These are phyloP conservation scores for Musa balbisiana DNA, from an alignment of 202 grass and related monocot genomes.

Conservation along the genomic window DNA sequence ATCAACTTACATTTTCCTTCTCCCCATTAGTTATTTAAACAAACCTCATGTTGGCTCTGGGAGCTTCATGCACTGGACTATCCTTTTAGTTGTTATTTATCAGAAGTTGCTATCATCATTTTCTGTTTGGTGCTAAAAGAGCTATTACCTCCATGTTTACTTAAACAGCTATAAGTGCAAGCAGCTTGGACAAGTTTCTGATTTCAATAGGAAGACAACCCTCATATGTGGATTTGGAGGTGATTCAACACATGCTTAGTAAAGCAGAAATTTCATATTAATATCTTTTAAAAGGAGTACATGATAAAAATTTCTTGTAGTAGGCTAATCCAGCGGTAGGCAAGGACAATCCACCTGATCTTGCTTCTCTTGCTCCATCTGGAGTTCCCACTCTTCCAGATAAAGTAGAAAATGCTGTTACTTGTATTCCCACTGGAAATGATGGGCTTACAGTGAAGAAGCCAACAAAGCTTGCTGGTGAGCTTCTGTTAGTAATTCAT, in stretches of 20 bases:
- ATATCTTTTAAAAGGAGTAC: slow-evolving; percentile 12
- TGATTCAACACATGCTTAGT: slow-evolving; percentile 27
- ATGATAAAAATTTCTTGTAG: slow-evolving; percentile 27
- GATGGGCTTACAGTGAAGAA: slow-evolving; percentile 37
- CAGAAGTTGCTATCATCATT: neutral
- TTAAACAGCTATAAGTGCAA: slow-evolving; percentile 63
- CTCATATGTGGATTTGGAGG: slow-evolving; percentile 87
- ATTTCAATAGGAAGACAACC: slow-evolving; percentile 65
- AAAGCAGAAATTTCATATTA: slow-evolving; percentile 3
- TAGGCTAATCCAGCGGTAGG: slow-evolving; percentile 70
- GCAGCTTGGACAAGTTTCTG: slow-evolving; percentile 83
- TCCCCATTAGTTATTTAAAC: slow-evolving; percentile 2
- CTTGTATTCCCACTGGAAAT: slow-evolving; percentile 37
- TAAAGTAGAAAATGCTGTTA: slow-evolving; percentile 29
- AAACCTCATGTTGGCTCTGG: neutral
- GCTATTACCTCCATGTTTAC: slow-evolving; percentile 20
- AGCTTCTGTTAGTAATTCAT: slow-evolving; percentile 16
- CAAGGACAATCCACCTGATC: slow-evolving; percentile 89
- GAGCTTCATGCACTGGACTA: too few species aligned
- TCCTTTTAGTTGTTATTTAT: too few species aligned
- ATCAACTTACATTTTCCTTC: neutral
- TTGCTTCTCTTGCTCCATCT: slow-evolving; percentile 63
- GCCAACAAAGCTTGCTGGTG: slow-evolving; percentile 30
- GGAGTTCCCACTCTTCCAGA: slow-evolving; percentile 31
- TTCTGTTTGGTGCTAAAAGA: slow-evolving; percentile 5